phyloP scores from a whole-genome alignment of 768 basidiomycete species.

The Dentipellis fragilis region DNA sequence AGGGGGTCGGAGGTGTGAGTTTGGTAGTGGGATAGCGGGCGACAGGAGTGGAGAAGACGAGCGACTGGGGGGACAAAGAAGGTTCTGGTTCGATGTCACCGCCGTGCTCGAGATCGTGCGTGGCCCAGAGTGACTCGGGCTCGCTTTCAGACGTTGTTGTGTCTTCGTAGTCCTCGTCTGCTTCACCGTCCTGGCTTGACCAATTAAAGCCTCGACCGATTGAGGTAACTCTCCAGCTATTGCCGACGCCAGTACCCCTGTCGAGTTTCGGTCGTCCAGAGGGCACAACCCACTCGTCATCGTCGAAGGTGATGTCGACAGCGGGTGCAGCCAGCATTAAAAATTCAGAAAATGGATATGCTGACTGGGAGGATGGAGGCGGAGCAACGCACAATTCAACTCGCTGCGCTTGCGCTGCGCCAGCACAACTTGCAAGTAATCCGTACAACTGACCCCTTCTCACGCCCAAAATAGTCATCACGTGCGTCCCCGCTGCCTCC shows the following conservation, averaged over 20 bases:
- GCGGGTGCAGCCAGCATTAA: slow-evolving; percentile 50
- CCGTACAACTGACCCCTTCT: neutral
- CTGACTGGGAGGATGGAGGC: neutral
- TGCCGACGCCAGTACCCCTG: slow-evolving; percentile 56
- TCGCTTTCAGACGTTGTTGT: neutral
- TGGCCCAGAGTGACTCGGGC: slow-evolving; percentile 1
- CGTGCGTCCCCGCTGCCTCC: neutral
- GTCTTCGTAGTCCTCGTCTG: slow-evolving; percentile 18
- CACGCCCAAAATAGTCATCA: neutral
- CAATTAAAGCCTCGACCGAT: slow-evolving; percentile 79
- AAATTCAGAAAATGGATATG: neutral
- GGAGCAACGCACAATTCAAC: neutral
- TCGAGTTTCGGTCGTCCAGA: slow-evolving; percentile 36
- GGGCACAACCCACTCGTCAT: slow-evolving; percentile 52
- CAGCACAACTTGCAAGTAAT: no score
- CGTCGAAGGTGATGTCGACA: slow-evolving; percentile 57
- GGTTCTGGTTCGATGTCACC: no score
- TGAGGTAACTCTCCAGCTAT: slow-evolving; percentile 80
- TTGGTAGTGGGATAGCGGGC: slow-evolving; percentile 17
- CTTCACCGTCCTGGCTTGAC: slow-evolving; percentile 24
- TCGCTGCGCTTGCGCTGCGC: no score
- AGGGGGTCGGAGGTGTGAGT: slow-evolving; percentile 9
- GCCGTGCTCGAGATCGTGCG: neutral
- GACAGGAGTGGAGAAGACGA: slow-evolving; percentile 12
- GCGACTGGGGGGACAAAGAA: no score